Percentiles rank a stretch among this genome's conserved stretches.
Conservation (phyloP, 306 rosid genomes). For the Vigna hirtella region DNA sequence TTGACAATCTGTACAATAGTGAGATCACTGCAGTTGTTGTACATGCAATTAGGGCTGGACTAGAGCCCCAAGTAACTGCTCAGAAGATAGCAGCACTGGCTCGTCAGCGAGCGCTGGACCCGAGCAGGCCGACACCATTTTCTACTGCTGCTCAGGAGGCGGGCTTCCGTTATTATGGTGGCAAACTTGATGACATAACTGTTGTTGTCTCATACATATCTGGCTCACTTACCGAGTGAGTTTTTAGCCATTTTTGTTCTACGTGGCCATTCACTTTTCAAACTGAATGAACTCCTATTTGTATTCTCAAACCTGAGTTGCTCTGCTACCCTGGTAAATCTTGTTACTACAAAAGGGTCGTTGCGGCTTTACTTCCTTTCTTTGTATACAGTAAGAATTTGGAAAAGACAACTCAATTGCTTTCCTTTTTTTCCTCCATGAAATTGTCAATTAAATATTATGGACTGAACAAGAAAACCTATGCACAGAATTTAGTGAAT, state of each 20-base stretch:
- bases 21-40: constrained; percentile 28
- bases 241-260: neutral
- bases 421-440: neutral
- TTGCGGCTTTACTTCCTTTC: neutral
- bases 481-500: neutral
- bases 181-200: constrained; percentile 31
- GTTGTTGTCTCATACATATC: constrained; percentile 22
- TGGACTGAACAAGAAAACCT: neutral
- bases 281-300: neutral
- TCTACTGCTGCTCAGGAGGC: constrained; percentile 20
- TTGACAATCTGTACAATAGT: constrained; percentile 25
- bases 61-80: constrained; percentile 29
- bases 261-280: neutral
- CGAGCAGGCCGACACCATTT: constrained; percentile 6
- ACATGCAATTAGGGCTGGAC: constrained; percentile 13
- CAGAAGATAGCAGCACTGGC: constrained; percentile 29
- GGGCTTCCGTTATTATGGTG: constrained; percentile 16
- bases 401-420: neutral
- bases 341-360: neutral
- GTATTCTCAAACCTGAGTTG: neutral
- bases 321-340: neutral
- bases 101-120: constrained; percentile 4
- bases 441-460: neutral
- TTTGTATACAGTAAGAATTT: neutral
- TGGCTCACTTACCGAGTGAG: neutral